A percentile compares a stretch with the other conserved stretches of the same genome.
phyloP scores from a whole-genome alignment of 169 alveolate species.

The Plasmodium fragile region DNA sequence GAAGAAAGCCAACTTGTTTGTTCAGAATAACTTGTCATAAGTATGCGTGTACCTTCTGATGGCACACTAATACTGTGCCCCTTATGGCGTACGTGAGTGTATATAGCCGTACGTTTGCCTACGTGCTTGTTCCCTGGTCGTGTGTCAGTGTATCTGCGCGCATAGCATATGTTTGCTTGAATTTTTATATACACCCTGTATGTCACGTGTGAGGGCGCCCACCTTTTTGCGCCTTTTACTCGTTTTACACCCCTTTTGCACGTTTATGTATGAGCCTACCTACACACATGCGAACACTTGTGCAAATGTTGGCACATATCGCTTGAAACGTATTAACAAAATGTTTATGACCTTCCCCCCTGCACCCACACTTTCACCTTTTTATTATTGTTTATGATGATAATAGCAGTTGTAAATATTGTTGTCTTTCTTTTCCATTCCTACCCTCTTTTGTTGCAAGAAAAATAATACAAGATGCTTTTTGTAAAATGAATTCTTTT shows the following conservation, averaged over 20 bases:
- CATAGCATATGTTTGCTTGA: neutral
- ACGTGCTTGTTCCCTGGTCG: neutral
- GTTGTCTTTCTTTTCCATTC: conserved; percentile 1
- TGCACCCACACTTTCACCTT: neutral
- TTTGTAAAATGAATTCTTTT: conserved; percentile 37
- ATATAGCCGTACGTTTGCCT: neutral
- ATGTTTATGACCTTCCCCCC: neutral
- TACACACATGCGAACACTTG: conserved; percentile 3
- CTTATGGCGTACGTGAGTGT: neutral
- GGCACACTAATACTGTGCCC: neutral
- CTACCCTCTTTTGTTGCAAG: neutral
- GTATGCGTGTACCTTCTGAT: neutral
- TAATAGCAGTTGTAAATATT: conserved; percentile 10
- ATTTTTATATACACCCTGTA: neutral
- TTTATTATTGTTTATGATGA: conserved; percentile 32
- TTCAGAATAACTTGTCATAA: conserved; percentile 18
- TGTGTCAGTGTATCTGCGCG: neutral
- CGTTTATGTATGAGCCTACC: neutral
- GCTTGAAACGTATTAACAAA: neutral
- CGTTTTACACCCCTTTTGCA: neutral
- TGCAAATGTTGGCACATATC: neutral
- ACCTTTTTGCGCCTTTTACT: neutral
- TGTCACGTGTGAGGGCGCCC: neutral
- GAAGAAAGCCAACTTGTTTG: conserved; percentile 39
- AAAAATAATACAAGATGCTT: conserved; percentile 51